Percentiles rank a stretch among this genome's conserved stretches.
phyloP scores from a whole-genome alignment of 768 basidiomycete genomes.

The Termitomyces sp. region DNA sequence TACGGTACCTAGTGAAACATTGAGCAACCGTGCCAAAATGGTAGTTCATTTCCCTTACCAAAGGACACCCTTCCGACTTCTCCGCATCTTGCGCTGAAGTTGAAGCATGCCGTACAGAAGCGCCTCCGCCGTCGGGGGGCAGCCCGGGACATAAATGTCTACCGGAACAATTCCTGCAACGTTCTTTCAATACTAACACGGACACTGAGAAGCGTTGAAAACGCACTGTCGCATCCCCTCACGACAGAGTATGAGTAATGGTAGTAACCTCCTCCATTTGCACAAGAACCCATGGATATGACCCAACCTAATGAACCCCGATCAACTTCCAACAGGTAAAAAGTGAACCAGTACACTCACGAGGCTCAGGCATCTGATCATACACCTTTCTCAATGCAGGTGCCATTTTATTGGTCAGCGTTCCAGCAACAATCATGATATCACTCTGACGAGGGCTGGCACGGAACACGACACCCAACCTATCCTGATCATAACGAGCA shows the following conservation, averaged over 20 bases:
- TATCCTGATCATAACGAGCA: constrained; percentile 97
- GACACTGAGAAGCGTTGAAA: background rate
- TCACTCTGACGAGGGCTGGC: constrained; percentile 98
- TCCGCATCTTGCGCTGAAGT: constrained; percentile 93
- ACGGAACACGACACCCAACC: constrained; percentile 96
- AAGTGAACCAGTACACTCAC: constrained; percentile 40
- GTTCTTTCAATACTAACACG: background rate
- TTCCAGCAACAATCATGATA: constrained; percentile 99
- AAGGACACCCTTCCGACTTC: constrained; percentile 79
- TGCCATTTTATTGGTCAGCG: constrained; percentile 99
- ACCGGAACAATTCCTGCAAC: constrained; percentile 89
- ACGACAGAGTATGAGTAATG: constrained; percentile 99
- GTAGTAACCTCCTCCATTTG: constrained; percentile 96
- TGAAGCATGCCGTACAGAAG: constrained; percentile 96
- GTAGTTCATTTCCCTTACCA: constrained; percentile 55
- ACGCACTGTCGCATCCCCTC: constrained; percentile 92
- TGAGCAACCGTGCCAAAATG: constrained; percentile 5
- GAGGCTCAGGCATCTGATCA: constrained; percentile 98
- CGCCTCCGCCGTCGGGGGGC: constrained; percentile 95
- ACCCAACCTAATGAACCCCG: constrained; percentile 73
- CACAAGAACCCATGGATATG: constrained; percentile 99
- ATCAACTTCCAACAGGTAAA: constrained; percentile 7
- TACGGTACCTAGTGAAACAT: constrained; percentile 50
- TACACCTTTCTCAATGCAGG: constrained; percentile 96
- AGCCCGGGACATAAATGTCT: constrained; percentile 97